Evolutionary conservation across 192 early-diverging fungal genomes (phyloP).

Genomic region (Coemansia aciculifera): DNA sequence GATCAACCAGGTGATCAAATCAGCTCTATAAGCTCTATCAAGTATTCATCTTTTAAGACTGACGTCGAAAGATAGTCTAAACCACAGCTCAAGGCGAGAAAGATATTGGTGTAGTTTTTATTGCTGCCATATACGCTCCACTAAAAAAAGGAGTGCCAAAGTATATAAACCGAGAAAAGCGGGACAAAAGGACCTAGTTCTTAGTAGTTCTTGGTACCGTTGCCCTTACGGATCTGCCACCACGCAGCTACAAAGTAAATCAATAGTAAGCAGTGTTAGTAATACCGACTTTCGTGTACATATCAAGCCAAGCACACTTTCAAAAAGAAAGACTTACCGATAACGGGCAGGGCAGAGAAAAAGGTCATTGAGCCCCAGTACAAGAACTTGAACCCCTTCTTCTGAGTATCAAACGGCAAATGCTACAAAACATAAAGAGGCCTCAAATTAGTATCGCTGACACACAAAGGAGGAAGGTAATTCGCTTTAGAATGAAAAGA

Average conservation of each 20-base stretch:
- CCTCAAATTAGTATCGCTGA: neutral
- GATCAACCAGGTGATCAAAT: neutral
- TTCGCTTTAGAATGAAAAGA: neutral
- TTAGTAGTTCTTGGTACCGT: slow-evolving; percentile 51
- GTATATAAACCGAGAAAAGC: neutral
- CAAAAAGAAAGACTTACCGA: slow-evolving; percentile 26
- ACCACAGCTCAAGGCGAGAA: no score
- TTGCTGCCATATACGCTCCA: neutral
- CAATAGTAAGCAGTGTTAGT: neutral
- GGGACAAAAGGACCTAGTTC: neutral
- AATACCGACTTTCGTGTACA: neutral
- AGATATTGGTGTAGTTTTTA: neutral
- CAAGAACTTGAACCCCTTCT: slow-evolving; percentile 51
- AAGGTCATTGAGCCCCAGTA: slow-evolving; percentile 52
- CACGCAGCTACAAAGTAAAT: slow-evolving; percentile 37
- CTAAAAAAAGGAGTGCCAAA: neutral
- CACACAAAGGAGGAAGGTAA: neutral
- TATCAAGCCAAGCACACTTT: neutral
- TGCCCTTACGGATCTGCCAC: slow-evolving; percentile 57
- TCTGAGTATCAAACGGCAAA: slow-evolving; percentile 50
- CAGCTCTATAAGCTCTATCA: neutral
- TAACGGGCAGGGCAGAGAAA: slow-evolving; percentile 35
- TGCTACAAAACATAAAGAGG: slow-evolving; percentile 32
- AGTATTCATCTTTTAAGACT: no score
- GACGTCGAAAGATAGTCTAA: no score